Percentiles rank a stretch among this genome's conserved stretches.
phyloP scores from a whole-genome alignment of 1,139 yeast genomes.

The Pneumocystis carinii region DNA sequence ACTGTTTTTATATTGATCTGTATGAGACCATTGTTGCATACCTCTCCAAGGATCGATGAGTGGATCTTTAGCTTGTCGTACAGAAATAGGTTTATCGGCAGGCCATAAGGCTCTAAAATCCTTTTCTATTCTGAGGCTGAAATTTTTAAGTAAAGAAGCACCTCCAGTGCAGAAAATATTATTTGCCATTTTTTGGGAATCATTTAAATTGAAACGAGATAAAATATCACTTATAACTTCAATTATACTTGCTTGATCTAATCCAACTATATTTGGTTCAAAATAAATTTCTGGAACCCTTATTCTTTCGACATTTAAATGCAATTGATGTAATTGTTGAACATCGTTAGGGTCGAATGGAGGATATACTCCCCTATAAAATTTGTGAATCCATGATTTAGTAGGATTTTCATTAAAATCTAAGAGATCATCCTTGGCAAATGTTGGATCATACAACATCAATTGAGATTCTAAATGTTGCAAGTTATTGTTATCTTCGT shows the following conservation, averaged over 20 bases:
- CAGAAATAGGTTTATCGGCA: slow-evolving; percentile 43
- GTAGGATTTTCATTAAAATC: slow-evolving; percentile 81
- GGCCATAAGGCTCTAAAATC: slow-evolving; percentile 68
- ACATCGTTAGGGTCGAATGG: slow-evolving; percentile 42
- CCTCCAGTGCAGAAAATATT: slow-evolving; percentile 85
- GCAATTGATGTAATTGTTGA: slow-evolving; percentile 74
- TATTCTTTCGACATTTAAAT: slow-evolving; percentile 76
- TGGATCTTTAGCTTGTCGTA: slow-evolving; percentile 54
- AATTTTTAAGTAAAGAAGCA: slow-evolving; percentile 47
- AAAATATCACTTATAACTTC: slow-evolving; percentile 63
- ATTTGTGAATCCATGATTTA: slow-evolving; percentile 62
- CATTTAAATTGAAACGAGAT: slow-evolving; percentile 35
- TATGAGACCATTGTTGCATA: slow-evolving; percentile 64
- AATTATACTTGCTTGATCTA: slow-evolving; percentile 83
- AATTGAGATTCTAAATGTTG: slow-evolving; percentile 57
- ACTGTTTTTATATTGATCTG: slow-evolving; percentile 33
- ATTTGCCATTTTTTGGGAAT: slow-evolving; percentile 25
- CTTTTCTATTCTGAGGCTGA: slow-evolving; percentile 44
- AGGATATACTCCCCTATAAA: slow-evolving; percentile 75
- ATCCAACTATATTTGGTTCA: slow-evolving; percentile 90
- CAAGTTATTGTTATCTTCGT: slow-evolving; percentile 53
- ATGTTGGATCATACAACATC: slow-evolving; percentile 66
- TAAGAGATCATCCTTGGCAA: slow-evolving; percentile 63
- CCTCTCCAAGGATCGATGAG: slow-evolving; percentile 83
- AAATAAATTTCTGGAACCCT: slow-evolving; percentile 84